Conservation (phyloP, 2,329 filamentous ascomycete genomes). For the Hymenoscyphus linearis region DNA sequence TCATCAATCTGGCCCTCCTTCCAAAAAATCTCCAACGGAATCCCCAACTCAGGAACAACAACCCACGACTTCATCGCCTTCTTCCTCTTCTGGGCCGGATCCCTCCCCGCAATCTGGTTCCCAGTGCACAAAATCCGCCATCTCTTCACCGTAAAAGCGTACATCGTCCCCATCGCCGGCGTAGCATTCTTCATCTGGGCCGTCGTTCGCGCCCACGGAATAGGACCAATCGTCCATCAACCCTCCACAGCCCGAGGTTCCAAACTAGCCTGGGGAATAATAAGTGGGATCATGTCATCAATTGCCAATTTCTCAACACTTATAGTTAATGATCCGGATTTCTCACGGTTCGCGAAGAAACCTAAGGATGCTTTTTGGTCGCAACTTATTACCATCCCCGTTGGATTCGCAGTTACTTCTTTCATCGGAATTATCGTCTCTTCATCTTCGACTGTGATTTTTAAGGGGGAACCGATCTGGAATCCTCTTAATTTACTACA, state of each 20-base stretch:
- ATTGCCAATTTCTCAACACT: conserved; percentile 89
- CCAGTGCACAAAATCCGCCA: conserved; percentile 85
- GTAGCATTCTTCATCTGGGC: conserved; percentile 86
- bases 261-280: conserved; percentile 71
- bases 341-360: conserved; percentile 74
- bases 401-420: conserved; percentile 70
- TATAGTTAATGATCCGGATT: conserved; percentile 77
- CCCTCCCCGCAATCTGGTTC: conserved; percentile 81
- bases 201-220: conserved; percentile 71
- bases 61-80: conserved; percentile 76
- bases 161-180: conserved; percentile 76
- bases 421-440: conserved; percentile 80
- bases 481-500: conserved; percentile 65
- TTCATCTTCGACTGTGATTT: conserved; percentile 65
- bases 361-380: conserved; percentile 75
- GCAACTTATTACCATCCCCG: conserved; percentile 69
- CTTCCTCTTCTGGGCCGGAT: conserved; percentile 79
- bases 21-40: conserved; percentile 60
- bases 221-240: conserved; percentile 77
- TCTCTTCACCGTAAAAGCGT: conserved; percentile 85
- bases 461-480: conserved; percentile 61
- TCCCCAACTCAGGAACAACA: conserved; percentile 63
- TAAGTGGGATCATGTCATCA: conserved; percentile 81
- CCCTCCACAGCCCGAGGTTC: conserved; percentile 58
- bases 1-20: conserved; percentile 68